Base-by-base conservation (phyloP, 1,139 yeast species). In the Blastobotrys malaysiensis region DNA sequence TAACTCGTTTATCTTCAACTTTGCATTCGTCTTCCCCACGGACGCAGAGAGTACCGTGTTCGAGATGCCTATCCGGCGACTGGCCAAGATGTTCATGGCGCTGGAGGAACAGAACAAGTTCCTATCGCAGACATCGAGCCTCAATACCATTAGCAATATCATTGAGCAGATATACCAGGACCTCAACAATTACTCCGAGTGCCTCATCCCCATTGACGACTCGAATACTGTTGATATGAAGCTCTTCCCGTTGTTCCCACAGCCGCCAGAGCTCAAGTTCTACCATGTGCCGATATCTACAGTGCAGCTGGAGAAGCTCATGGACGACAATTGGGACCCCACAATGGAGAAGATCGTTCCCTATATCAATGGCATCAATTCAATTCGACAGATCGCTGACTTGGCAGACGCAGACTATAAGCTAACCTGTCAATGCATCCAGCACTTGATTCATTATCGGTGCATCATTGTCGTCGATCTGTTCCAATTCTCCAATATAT, bases 261-360 rank as follows among this genome's bases (percentile, higher is more conserved):
- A 95, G 1, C 97, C 98, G 0, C 87, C 89, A 0, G 81, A 81
- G 51, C 73, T 88, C 63, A 72, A 81, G 67, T 61, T 90, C 43
- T 75, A 79, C 63, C 96, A 93, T 67, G 99, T 93, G 0, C 99
- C 99, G 0, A 81, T 90, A 2, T 81, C 95, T 4, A 85, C 93
- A 0, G 96, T 91, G 1, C 82, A 84, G 54, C 72, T 91, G 43
- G 77, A 77, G 44, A 75, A 81, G 43, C 74, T 93, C 59, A 84
- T 88, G 36, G 99, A 93, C 69, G 86, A 86, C 5, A 87, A 88
- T 63, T 93, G 99, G 98, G 99, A 93, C 67, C 97, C 98, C 1
- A 93, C 98, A 1, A 86, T 93, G 95, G 76, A 89, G 46, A 86
- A 86, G 61, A 87, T 93, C 36, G 72, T 89, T 13, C 97, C 97